phyloP scores from a whole-genome alignment of 2,329 filamentous ascomycete species.

The Zymoseptoria pseudotritici region DNA sequence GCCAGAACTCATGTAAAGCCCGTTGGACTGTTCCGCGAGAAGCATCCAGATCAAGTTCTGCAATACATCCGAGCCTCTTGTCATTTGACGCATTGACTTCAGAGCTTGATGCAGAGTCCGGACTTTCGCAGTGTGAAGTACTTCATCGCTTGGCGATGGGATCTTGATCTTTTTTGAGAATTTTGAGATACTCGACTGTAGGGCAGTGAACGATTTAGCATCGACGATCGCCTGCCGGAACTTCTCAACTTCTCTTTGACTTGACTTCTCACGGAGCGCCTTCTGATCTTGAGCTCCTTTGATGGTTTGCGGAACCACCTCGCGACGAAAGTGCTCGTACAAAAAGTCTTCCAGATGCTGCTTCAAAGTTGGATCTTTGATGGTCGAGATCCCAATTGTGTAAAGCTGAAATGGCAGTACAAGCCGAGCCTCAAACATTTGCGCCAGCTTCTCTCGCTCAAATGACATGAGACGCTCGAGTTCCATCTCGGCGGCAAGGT shows the following conservation, averaged over 20 bases:
- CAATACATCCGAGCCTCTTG: conserved; percentile 25
- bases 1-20: conserved; percentile 28
- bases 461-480: background rate
- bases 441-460: conserved; percentile 7
- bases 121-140: conserved; percentile 15
- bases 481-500: background rate
- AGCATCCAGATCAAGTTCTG: conserved; percentile 30
- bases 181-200: conserved; percentile 19
- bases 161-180: conserved; percentile 24
- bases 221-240: conserved; percentile 19
- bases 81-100: conserved; percentile 21
- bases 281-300: conserved; percentile 11
- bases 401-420: conserved; percentile 25
- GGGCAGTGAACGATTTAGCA: conserved; percentile 17
- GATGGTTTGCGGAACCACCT: conserved; percentile 16
- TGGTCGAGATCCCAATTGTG: conserved; percentile 17
- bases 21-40: conserved; percentile 20
- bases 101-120: conserved; percentile 17
- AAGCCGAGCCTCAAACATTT: conserved; percentile 15
- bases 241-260: conserved; percentile 22
- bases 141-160: conserved; percentile 9
- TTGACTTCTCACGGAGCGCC: conserved; percentile 14
- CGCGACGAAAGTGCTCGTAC: conserved; percentile 19
- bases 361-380: conserved; percentile 21
- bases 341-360: conserved; percentile 23